Base-by-base conservation (phyloP, 2,329 filamentous ascomycete genomes). In the Cadophora sp. region DNA sequence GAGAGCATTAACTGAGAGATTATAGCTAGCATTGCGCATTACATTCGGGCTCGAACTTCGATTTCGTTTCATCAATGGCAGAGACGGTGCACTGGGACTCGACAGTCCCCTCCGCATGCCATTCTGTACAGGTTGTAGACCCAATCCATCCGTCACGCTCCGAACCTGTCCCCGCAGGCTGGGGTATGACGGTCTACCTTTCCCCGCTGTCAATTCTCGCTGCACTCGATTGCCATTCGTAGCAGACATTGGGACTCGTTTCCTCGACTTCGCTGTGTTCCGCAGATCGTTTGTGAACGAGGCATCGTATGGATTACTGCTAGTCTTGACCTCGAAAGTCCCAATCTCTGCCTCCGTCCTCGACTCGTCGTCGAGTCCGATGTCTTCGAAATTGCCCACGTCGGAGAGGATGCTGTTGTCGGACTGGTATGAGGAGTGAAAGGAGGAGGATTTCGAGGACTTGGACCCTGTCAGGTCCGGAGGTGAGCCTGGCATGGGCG, bases 371-470 rank as follows among this genome's bases (percentile, higher is more conserved):
- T 94, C 91, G 34, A 98, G 87, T 14, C 92, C 93, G 78, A 97
- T 97, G 72, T 97, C 95, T 79, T 98, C 95, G 76, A 97, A 97
- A 79, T 97, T 90, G 71, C 89, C 89, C 67, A 91, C 87, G 77
- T 97, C 92, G 63, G 89, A 85, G 56, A 92, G 82, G 62, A 89
- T 85, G 73, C 85, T 87, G 76, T 90, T 89, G 74, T 92, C 92
- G 75, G 88, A 83, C 63, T 90, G 91, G 70, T 87, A 89, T 66
- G 91, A 90, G 46, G 94, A 97, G 74, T 91, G 91, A 76, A 95
- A 92, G 61, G 93, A 97, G 5, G 93, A 97, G 31, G 93, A 94
- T 80, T 96, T 97, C 72, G 93, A 97, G 71, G 93, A 96, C 80
- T 95, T 97, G 69, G 93, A 97, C 73, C 85, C 86, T 60, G 91